phyloP scores from a whole-genome alignment of 306 rosid genomes.

The Trichosanthes truncata region DNA sequence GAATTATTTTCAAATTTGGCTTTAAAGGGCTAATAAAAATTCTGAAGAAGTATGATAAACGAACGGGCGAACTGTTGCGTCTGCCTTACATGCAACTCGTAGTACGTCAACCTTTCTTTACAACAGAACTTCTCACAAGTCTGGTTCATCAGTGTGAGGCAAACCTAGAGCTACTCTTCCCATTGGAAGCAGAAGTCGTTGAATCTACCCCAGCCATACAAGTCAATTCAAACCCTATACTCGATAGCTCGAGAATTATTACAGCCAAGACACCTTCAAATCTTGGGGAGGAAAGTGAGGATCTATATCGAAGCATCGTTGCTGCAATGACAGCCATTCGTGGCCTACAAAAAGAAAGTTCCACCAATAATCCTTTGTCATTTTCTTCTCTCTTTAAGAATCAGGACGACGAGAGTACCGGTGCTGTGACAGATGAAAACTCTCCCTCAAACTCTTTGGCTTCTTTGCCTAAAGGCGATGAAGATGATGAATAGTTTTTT shows the following conservation, averaged over 20 bases:
- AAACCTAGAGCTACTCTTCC: constrained; percentile 87
- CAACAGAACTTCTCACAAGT: constrained; percentile 73
- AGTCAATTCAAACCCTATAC: constrained; percentile 17
- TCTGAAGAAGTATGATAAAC: constrained; percentile 87
- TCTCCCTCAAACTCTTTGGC: constrained; percentile 58
- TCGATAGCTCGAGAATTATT: constrained; percentile 12
- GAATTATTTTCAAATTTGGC: constrained; percentile 15
- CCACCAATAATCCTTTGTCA: constrained; percentile 73
- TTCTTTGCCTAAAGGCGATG: constrained; percentile 20
- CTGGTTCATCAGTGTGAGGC: constrained; percentile 79
- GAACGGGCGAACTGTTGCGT: constrained; percentile 74
- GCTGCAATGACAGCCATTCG: constrained; percentile 86
- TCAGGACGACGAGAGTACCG: constrained; percentile 60
- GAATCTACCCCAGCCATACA: constrained; percentile 37
- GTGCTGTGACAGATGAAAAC: constrained; percentile 76
- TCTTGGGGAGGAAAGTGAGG: constrained; percentile 51
- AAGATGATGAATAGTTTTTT: constrained; percentile 26
- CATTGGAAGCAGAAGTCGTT: constrained; percentile 74
- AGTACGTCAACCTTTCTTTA: constrained; percentile 71
- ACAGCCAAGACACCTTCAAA: constrained; percentile 33
- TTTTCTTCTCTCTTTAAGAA: constrained; percentile 51
- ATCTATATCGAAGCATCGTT: constrained; percentile 63
- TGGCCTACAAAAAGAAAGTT: constrained; percentile 77
- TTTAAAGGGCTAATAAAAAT: constrained; percentile 75
- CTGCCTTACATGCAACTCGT: constrained; percentile 78